Percentiles rank a stretch among this genome's conserved stretches.
These are phyloP conservation scores for Paramecium biaurelia DNA, from an alignment of 73 alveolate genomes.

Conservation along the genomic window DNA sequence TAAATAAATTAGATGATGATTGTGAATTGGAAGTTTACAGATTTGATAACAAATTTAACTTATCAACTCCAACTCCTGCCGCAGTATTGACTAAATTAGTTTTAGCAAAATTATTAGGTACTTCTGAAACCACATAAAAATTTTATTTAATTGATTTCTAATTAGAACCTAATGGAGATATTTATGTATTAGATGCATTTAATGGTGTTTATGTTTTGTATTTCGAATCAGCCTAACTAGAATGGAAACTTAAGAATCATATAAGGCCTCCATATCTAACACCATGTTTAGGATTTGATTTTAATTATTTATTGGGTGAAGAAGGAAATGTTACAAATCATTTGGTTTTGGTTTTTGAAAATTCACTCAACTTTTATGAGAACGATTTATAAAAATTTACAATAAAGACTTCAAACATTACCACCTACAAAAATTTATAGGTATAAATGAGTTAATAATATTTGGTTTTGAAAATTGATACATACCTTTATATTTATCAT, in stretches of 20 bases:
- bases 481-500: neutral
- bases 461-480: neutral
- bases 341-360: neutral
- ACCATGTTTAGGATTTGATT: constrained; percentile 3
- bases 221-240: neutral
- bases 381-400: neutral
- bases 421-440: neutral
- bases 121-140: neutral
- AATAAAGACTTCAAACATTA: neutral
- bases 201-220: constrained; percentile 13
- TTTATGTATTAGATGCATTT: constrained; percentile 28
- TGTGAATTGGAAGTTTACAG: constrained; percentile 11
- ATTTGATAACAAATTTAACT: neutral
- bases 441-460: neutral
- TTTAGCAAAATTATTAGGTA: neutral
- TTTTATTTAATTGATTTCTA: neutral
- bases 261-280: neutral
- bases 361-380: neutral
- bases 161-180: neutral
- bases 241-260: neutral
- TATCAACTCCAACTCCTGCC: neutral
- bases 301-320: neutral
- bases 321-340: neutral
- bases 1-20: neutral
- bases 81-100: neutral